These are phyloP conservation scores for Pontederia crassipes DNA, from an alignment of 176 grass and related monocot species.

Conservation along the genomic window DNA sequence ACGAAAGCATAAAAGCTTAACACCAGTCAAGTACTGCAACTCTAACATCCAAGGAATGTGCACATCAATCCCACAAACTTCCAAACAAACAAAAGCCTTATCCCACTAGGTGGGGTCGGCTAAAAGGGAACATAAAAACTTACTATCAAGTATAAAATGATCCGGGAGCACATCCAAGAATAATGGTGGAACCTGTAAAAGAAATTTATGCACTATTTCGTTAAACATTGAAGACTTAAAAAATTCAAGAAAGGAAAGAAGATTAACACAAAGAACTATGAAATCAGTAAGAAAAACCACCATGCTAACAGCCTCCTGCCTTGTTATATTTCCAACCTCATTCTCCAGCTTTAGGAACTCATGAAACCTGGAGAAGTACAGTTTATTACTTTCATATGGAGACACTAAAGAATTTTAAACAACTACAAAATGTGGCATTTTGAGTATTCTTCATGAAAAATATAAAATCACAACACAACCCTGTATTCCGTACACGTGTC, in stretches of 20 bases:
- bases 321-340: slow-evolving; percentile 97
- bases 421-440: no score
- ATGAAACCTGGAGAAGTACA: slow-evolving; percentile 52
- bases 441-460: background rate
- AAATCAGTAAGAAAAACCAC: slow-evolving; percentile 22
- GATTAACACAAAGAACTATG: background rate
- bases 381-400: background rate
- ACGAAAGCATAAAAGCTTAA: no score
- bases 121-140: slow-evolving; percentile 22
- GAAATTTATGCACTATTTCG: slow-evolving; percentile 7
- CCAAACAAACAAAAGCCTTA: background rate
- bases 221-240: no score
- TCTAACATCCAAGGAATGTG: background rate
- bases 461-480: no score
- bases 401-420: background rate
- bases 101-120: no score
- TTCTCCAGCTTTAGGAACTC: slow-evolving; percentile 97
- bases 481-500: no score
- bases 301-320: slow-evolving; percentile 99
- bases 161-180: slow-evolving; percentile 89
- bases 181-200: slow-evolving; percentile 82
- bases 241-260: background rate
- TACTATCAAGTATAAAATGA: slow-evolving; percentile 97
- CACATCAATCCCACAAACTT: background rate
- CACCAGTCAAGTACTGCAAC: background rate